Evolutionary conservation across 495 filamentous ascomycete genomes (phyloP).

Genomic region (Aspergillus hancockii): DNA sequence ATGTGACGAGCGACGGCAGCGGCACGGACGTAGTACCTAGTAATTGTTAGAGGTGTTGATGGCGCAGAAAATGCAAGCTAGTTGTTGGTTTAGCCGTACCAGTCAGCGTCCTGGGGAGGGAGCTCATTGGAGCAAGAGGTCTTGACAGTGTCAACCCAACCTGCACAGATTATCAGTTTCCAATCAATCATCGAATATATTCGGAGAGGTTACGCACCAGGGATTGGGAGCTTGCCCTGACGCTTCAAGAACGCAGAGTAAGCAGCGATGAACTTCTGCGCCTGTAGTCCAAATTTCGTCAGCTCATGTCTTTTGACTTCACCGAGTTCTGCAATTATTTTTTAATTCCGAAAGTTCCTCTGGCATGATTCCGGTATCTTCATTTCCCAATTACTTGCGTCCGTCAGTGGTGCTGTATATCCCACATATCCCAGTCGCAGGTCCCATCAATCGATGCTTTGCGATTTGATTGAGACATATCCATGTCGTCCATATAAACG

Average conservation of each 20-base stretch:
- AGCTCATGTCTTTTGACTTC: slow-evolving; percentile 11
- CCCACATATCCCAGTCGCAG: slow-evolving; percentile 1
- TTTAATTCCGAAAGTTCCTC: background rate
- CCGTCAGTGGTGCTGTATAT: background rate
- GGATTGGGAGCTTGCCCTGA: slow-evolving; percentile 97
- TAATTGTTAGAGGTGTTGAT: slow-evolving; percentile 8
- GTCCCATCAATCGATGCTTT: slow-evolving; percentile 2
- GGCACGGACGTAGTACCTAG: slow-evolving; percentile 93
- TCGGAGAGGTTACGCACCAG: slow-evolving; percentile 56
- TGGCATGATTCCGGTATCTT: background rate
- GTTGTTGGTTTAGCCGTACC: slow-evolving; percentile 48
- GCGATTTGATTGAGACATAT: background rate
- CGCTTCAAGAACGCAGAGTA: slow-evolving; percentile 98
- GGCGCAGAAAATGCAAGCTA: slow-evolving; percentile 1
- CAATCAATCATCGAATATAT: background rate
- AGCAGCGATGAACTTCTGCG: slow-evolving; percentile 92
- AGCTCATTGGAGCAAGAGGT: slow-evolving; percentile 94
- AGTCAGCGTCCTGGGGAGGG: slow-evolving; percentile 94
- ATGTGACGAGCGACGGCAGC: slow-evolving; percentile 95
- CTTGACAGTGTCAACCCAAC: slow-evolving; percentile 99
- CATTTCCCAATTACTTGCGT: background rate
- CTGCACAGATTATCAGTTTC: slow-evolving; percentile 42
- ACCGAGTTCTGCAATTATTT: background rate
- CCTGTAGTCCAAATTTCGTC: slow-evolving; percentile 48
- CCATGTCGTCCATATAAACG: background rate